Conservation (phyloP, 202 grass and related monocot genomes). For the Saccharum hybrid region DNA sequence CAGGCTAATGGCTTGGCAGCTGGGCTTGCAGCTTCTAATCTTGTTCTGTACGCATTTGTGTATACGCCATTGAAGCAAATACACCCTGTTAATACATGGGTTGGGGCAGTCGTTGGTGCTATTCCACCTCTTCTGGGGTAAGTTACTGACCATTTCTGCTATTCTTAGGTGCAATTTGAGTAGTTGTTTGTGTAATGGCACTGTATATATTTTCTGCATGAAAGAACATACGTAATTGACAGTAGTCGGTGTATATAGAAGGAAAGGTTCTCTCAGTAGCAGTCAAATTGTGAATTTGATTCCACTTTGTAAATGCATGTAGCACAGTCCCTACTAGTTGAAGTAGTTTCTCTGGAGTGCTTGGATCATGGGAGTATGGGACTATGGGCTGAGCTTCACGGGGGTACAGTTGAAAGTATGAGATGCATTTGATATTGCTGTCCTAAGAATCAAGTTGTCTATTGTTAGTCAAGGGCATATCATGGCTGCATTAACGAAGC, state of each 20-base stretch:
- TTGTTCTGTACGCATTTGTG: constrained; percentile 92
- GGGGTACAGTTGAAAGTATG: constrained; percentile 8
- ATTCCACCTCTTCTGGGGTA: constrained; percentile 98
- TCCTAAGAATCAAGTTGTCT: constrained; percentile 13
- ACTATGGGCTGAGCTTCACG: not conserved
- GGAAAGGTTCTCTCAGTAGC: not conserved
- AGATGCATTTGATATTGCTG: not conserved
- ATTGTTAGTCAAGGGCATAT: not conserved
- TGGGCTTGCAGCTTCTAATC: constrained; percentile 86
- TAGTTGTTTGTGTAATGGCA: not conserved
- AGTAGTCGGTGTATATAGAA: not conserved
- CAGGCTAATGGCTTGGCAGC: constrained; percentile 90
- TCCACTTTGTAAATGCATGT: constrained; percentile 9
- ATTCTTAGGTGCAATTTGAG: constrained; percentile 39
- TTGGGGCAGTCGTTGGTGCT: constrained; percentile 90
- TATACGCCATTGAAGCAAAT: constrained; percentile 98
- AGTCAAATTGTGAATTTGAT: constrained; percentile 7
- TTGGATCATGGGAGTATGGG: not conserved
- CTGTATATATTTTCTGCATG: constrained; percentile 20
- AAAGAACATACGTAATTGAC: not conserved
- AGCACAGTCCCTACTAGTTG: not conserved
- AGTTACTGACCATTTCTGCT: constrained; percentile 19
- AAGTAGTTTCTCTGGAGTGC: constrained; percentile 4
- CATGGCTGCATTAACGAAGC: too few species aligned
- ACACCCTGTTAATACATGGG: constrained; percentile 97